Evolutionary conservation across 768 basidiomycete genomes (phyloP).

Genomic region (Pleurotus salmoneostramineus): DNA sequence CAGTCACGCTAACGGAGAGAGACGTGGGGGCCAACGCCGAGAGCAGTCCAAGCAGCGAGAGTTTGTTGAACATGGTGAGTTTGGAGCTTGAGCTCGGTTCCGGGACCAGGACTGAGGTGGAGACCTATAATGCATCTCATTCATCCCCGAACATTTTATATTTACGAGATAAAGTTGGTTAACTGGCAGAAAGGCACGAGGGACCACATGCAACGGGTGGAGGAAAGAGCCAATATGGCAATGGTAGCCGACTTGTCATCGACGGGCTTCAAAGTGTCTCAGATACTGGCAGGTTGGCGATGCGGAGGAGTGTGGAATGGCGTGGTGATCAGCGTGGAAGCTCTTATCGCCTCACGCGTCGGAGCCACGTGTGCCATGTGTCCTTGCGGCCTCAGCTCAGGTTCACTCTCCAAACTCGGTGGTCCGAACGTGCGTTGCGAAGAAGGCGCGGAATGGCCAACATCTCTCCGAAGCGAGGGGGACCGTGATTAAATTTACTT

Average conservation of each 20-base stretch:
- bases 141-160: not conserved
- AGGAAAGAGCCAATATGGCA: not conserved
- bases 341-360: not conserved
- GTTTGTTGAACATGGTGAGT: not conserved
- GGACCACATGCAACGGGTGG: not conserved
- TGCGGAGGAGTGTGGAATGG: not conserved
- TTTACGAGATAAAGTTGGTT: not conserved
- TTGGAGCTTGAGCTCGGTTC: not conserved
- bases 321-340: not conserved
- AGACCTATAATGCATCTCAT: not conserved
- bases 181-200: not conserved
- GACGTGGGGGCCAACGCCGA: slow-evolving; percentile 18
- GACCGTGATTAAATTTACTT: not conserved
- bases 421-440: not conserved
- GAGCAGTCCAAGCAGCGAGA: not conserved
- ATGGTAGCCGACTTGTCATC: not conserved
- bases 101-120: not conserved
- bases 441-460: not conserved
- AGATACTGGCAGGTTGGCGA: not conserved
- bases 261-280: not conserved
- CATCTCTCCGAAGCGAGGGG: not conserved
- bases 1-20: slow-evolving; percentile 35
- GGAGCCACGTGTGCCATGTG: not conserved
- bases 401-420: not conserved
- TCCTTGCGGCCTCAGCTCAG: not conserved